A percentile compares a stretch with the other conserved stretches of the same genome.
Evolutionary conservation across 1,139 yeast species (phyloP).

Genomic region (Kluyveromyces sp.): DNA sequence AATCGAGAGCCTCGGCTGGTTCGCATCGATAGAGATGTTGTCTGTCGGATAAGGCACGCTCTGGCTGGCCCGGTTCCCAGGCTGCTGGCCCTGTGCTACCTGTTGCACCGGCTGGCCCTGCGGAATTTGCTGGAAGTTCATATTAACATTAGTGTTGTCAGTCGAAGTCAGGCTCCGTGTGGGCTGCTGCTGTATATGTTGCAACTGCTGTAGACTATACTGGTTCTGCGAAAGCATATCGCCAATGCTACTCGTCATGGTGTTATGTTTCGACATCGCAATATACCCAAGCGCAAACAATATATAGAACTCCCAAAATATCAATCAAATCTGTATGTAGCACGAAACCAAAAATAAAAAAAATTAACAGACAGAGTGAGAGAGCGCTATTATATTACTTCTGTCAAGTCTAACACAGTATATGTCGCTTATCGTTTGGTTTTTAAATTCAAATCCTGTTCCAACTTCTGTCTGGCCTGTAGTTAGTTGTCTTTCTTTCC

Average conservation of each 20-base stretch:
- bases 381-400: too few species aligned
- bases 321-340: too few species aligned
- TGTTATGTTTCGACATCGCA: conserved; percentile 31
- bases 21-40: conserved; percentile 5
- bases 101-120: conserved; percentile 17
- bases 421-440: too few species aligned
- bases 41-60: conserved; percentile 10
- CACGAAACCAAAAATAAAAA: too few species aligned
- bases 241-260: conserved; percentile 31
- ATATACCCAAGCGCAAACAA: not conserved
- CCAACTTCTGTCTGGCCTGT: too few species aligned
- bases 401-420: too few species aligned
- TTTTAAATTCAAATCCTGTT: too few species aligned
- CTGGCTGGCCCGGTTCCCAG: conserved; percentile 3
- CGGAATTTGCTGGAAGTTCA: conserved; percentile 20
- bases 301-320: not conserved
- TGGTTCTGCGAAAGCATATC: conserved; percentile 35
- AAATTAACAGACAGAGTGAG: too few species aligned
- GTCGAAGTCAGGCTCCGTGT: conserved; percentile 13
- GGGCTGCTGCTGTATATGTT: conserved; percentile 29
- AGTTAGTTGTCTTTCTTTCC: too few species aligned
- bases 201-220: conserved; percentile 30
- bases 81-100: conserved; percentile 3
- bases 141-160: not conserved
- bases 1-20: not conserved